Percentiles rank a stretch among this genome's conserved stretches.
Conservation (phyloP, 768 basidiomycete species). For the Termitomyces sp. region DNA sequence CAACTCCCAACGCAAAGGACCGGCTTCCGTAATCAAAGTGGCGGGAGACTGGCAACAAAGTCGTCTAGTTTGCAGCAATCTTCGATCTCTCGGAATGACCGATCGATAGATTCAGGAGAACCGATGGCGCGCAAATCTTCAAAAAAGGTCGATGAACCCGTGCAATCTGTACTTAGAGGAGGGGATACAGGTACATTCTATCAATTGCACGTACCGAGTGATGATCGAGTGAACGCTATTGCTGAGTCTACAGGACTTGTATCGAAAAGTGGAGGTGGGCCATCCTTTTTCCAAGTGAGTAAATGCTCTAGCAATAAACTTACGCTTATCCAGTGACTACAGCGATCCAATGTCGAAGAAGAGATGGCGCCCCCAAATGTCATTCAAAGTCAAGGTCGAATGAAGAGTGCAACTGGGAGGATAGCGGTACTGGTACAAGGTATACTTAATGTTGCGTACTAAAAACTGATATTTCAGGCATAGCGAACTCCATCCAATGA, state of each 20-base stretch:
- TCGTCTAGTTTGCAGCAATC: not conserved
- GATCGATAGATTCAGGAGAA: constrained; percentile 6
- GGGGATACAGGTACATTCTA: not conserved
- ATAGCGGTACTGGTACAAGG: not conserved
- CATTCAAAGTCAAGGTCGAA: not conserved
- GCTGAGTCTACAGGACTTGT: not conserved
- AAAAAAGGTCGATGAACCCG: not conserved
- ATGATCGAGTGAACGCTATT: not conserved
- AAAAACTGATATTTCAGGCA: not conserved
- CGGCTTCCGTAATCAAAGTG: not conserved
- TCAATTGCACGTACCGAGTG: not conserved
- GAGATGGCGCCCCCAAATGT: not conserved
- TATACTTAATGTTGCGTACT: not conserved
- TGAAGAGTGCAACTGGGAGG: not conserved
- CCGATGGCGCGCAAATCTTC: constrained; percentile 9
- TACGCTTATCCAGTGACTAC: too few relatives aligned
- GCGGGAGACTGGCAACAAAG: not conserved
- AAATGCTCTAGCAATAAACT: not conserved
- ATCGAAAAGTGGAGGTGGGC: not conserved
- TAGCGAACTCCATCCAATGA: not conserved
- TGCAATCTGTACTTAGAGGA: not conserved
- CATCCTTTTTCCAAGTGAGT: not conserved
- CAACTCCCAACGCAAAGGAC: not conserved
- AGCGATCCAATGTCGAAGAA: not conserved
- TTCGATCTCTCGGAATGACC: constrained; percentile 1